Conservation (phyloP, 129 eudicot species). For the Mikania micrantha region DNA sequence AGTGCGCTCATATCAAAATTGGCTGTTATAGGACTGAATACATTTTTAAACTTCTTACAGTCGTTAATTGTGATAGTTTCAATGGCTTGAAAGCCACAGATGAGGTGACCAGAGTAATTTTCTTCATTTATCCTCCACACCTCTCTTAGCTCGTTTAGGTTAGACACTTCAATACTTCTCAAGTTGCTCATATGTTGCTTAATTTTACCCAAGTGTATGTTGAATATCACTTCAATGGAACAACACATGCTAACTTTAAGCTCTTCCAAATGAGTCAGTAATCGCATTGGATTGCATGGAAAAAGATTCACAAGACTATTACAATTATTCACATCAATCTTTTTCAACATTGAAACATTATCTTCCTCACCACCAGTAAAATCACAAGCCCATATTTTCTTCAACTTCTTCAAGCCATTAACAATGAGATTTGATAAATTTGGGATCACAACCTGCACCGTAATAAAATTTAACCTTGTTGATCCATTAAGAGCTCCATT, state of each 20-base stretch:
- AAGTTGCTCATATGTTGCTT: not conserved
- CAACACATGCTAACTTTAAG: not conserved
- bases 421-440: not conserved
- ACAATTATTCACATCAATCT: not conserved
- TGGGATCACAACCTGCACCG: conserved; percentile 1
- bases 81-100: not conserved
- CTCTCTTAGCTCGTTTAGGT: not conserved
- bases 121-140: not conserved
- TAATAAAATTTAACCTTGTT: too few relatives aligned
- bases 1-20: not conserved
- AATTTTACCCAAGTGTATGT: not conserved
- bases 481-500: too few relatives aligned
- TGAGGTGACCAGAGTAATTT: not conserved
- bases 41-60: not conserved
- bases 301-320: not conserved
- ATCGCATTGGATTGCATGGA: not conserved
- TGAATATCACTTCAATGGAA: conserved; percentile 6
- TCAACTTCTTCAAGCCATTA: not conserved
- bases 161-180: not conserved
- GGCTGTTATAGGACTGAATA: not conserved
- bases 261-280: not conserved
- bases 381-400: conserved; percentile 3
- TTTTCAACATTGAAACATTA: not conserved
- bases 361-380: not conserved
- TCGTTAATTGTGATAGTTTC: not conserved